Evolutionary conservation across 176 grass and related monocot species (phyloP), one percentile per base, ranked within the genome.

Genomic region (Ensete glaucum): DNA sequence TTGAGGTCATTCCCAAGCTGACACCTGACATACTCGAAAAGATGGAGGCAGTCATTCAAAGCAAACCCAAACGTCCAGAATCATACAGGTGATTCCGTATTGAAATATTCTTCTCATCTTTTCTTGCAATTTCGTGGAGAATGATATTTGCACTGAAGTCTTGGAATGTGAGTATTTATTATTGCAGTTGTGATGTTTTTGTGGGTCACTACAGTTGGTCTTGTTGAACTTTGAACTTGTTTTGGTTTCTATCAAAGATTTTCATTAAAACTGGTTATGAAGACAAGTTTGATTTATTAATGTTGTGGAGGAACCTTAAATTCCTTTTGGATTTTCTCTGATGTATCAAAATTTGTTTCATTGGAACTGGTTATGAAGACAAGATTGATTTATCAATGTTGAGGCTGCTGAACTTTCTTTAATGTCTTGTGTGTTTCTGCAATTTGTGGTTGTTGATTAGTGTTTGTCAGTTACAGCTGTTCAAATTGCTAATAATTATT

Each of bases 21-120:
- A 99, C 95, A 2, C 91, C 95, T 1, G 83, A 99, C 69, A 81
- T 99, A 67, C 9, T 99, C 9, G 83, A 94, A 52, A 99, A 78
- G 79, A 99, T 99, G 20, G 95, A 99, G 76, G 83, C 75, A 2
- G 82, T 88, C 9, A 79, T 94, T 14, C 95, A 99, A 81, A 94
- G 82, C 88, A 99, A 88, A 86, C 95, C 95, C 7, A 99, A 94
- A 16, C 91, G 95, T 62, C 64, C 88, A 0, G 95, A 99, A 24
- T 99, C 95, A 24, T 94, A 95, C 76, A 91, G 91, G 73, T 99
- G 77, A 93, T 70, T 70, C 29, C 2, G 5, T 43, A 43, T 43
- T 43, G 34, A 43, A 43, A 43, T 43, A 43, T 43, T 43, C 34
- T 70, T 14, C 10, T 51, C 20, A 8, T 21, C 16, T 50, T 49